A percentile compares a stretch with the other conserved stretches of the same genome.
phyloP scores from a whole-genome alignment of 75 land plant genomes.

The Gnetum montanum region DNA sequence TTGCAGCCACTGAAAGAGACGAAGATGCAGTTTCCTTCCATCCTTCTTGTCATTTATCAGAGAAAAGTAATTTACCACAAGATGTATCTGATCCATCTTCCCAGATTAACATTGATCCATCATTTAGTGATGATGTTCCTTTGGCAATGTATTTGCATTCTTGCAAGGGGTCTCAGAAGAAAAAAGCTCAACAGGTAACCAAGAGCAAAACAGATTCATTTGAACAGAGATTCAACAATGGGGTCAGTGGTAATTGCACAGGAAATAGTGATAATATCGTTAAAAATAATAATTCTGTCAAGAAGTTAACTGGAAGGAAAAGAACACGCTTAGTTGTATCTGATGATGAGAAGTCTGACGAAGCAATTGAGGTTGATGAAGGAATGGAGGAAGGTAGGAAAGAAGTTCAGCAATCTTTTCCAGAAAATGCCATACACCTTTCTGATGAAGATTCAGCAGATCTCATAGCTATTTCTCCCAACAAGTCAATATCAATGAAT shows the following conservation, averaged over 20 bases:
- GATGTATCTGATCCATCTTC: background rate
- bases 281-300: constrained; percentile 20
- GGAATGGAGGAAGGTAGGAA: constrained; percentile 4
- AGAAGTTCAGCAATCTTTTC: background rate
- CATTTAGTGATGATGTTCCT: constrained; percentile 33
- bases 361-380: constrained; percentile 8
- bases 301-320: constrained; percentile 33
- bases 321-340: constrained; percentile 63
- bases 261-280: background rate
- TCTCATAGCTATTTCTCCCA: no score
- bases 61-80: background rate
- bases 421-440: constrained; percentile 13
- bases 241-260: no score
- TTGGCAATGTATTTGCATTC: constrained; percentile 20
- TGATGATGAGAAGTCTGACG: constrained; percentile 62
- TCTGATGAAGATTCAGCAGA: constrained; percentile 20
- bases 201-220: background rate
- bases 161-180: constrained; percentile 10
- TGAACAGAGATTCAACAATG: no score
- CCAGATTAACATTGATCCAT: background rate
- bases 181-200: constrained; percentile 2
- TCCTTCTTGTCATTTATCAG: background rate
- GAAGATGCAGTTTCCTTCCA: background rate
- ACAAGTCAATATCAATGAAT: no score
- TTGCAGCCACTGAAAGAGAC: constrained; percentile 16